phyloP scores from a whole-genome alignment of 257 asterid species.

The Perilla frutescens region DNA sequence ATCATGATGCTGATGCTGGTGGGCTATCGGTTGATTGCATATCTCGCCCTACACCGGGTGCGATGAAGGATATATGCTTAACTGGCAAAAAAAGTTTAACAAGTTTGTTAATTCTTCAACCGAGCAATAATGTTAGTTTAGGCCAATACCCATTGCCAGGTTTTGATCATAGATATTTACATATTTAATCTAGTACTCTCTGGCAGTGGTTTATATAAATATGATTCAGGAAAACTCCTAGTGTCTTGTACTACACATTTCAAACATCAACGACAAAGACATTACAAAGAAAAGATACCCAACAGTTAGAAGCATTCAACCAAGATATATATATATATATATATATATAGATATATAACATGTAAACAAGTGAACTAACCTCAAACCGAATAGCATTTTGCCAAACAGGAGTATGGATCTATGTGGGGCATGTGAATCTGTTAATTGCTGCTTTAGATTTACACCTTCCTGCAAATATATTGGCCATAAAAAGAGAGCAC shows the following conservation, averaged over 20 bases:
- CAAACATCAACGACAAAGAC: constrained; percentile 24
- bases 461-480: constrained; percentile 43
- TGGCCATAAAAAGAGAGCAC: constrained; percentile 39
- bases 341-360: not conserved
- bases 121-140: constrained; percentile 54
- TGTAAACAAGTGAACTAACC: constrained; percentile 32
- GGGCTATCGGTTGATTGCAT: constrained; percentile 79
- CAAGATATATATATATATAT: not conserved
- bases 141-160: constrained; percentile 46
- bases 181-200: constrained; percentile 43
- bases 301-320: constrained; percentile 6
- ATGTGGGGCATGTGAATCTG: constrained; percentile 47
- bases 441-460: constrained; percentile 38
- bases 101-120: constrained; percentile 44
- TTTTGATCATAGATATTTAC: constrained; percentile 51
- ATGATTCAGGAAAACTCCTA: constrained; percentile 31
- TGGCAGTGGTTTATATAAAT: constrained; percentile 47
- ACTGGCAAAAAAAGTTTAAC: constrained; percentile 34
- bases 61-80: constrained; percentile 43
- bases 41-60: constrained; percentile 77
- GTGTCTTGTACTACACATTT: constrained; percentile 28
- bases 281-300: constrained; percentile 9
- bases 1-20: constrained; percentile 81
- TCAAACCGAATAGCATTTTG: constrained; percentile 34
- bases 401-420: constrained; percentile 35